Evolutionary conservation across 768 basidiomycete genomes (phyloP), one percentile per base, ranked within the genome.

Genomic region (Candolleomyces eurysporus): DNA sequence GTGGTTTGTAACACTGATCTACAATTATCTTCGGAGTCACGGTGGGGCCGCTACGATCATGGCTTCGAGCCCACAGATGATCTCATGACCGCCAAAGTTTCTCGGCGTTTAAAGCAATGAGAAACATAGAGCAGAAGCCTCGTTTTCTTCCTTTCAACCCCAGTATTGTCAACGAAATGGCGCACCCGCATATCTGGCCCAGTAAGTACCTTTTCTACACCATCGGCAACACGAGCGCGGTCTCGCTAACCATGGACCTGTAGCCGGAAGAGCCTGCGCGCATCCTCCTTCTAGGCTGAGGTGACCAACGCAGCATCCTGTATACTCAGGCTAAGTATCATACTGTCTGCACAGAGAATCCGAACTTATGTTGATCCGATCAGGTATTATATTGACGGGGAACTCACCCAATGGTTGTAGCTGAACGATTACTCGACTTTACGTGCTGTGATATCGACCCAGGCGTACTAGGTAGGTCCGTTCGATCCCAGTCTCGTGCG

Each of bases 211-310:
- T 77, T 61, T 87, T 85, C 73, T 87, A 86, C 68, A 79, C 85
- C 2, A 72, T 85, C 16, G 86, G 87, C 42, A 86, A 86, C 64
- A 86, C 86, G 0, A 75, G 83, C 5, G 79, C 87, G 5, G 71
- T 82, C 5, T 81, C 74, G 46, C 71, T 88, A n/a, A 80, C 81
- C 4, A 71, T 79, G 57, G 75, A 79, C 40, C 67, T 87, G 4
- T 69, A 81, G 56, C 78, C 79, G 0, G 83, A 84, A 62, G 69
- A 78, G 58, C 57, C 70, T 21, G 83, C 82, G 5, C 68, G 78
- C 14, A 67, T 85, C 19, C 74, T 88, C 2, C 76, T 85, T 19
- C 72, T 86, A 21, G 85, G 80, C 21, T 86, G 84, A 63, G 85
- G 85, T 19, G 86, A 87, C 64, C 79, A 82, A 11, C 71, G 84